phyloP scores from a whole-genome alignment of 768 basidiomycete species.

The Neoboletus magnificus region DNA sequence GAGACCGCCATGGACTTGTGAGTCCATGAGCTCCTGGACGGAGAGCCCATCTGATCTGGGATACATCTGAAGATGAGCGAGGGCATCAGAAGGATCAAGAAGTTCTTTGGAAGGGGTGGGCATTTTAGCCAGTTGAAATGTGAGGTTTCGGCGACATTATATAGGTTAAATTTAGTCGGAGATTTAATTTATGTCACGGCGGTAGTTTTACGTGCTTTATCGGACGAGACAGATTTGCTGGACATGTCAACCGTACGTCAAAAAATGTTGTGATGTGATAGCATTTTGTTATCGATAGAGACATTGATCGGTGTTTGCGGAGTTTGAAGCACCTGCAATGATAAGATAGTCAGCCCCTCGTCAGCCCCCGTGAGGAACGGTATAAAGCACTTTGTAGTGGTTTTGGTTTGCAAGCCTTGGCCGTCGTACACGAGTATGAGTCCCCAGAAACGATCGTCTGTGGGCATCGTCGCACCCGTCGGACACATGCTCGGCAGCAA shows the following conservation, averaged over 20 bases:
- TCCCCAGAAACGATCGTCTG: slow-evolving; percentile 6
- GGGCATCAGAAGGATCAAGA: slow-evolving; percentile 69
- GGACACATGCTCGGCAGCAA: slow-evolving; percentile 17
- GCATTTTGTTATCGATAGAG: not conserved
- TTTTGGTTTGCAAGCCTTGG: not conserved
- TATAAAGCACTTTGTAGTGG: slow-evolving; percentile 9
- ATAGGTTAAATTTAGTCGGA: slow-evolving; percentile 13
- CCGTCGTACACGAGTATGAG: slow-evolving; percentile 6
- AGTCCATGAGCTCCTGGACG: slow-evolving; percentile 84
- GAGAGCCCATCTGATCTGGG: slow-evolving; percentile 76
- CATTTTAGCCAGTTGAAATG: slow-evolving; percentile 31
- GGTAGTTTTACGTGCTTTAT: not conserved
- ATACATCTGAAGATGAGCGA: slow-evolving; percentile 76
- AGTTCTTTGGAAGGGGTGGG: slow-evolving; percentile 33
- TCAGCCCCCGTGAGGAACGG: slow-evolving; percentile 14
- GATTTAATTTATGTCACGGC: not conserved
- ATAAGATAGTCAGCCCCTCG: slow-evolving; percentile 6
- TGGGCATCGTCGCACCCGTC: slow-evolving; percentile 1
- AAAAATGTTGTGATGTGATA: not conserved
- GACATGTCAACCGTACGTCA: not conserved
- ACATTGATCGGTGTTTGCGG: not conserved
- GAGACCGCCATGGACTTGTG: slow-evolving; percentile 79
- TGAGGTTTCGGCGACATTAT: not conserved
- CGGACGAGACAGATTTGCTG: not conserved
- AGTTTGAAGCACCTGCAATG: not conserved